phyloP scores from a whole-genome alignment of 139 green algal genomes.

The Coccomyxa sp. region DNA sequence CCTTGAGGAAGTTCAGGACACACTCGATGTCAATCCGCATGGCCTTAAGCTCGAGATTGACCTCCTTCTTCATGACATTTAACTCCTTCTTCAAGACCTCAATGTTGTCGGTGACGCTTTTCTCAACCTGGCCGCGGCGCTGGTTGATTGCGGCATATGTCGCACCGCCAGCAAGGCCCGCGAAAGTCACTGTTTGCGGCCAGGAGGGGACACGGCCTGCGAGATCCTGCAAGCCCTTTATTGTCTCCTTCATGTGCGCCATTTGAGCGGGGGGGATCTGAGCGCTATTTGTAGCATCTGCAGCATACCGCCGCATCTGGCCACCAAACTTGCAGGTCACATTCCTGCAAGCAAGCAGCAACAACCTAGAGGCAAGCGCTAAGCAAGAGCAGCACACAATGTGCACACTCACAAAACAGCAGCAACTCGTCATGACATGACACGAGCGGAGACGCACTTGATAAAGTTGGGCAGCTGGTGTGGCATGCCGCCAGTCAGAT shows the following conservation, averaged over 20 bases:
- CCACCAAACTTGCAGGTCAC: background rate
- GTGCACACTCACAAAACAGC: background rate
- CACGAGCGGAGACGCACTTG: background rate
- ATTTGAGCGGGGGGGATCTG: background rate
- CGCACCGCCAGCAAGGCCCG: background rate
- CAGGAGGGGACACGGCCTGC: background rate
- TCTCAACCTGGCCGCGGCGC: too few species aligned
- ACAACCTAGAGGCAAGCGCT: background rate
- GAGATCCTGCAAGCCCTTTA: background rate
- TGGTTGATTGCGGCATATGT: too few species aligned
- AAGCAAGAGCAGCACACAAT: slow-evolving; percentile 1
- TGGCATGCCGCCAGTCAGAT: background rate
- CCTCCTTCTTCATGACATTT: background rate
- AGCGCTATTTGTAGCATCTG: too few species aligned
- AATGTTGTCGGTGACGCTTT: too few species aligned
- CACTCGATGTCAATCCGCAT: background rate
- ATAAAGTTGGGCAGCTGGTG: background rate
- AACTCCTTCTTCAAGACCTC: background rate
- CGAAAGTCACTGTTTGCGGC: background rate
- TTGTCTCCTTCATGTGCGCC: background rate
- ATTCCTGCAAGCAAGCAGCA: background rate
- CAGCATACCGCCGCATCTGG: too few species aligned
- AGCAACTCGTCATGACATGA: background rate
- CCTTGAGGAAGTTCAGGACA: background rate
- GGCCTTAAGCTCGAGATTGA: background rate